Conservation (phyloP, 2,329 filamentous ascomycete species). For the Scopulariopsis brevicaulis region DNA sequence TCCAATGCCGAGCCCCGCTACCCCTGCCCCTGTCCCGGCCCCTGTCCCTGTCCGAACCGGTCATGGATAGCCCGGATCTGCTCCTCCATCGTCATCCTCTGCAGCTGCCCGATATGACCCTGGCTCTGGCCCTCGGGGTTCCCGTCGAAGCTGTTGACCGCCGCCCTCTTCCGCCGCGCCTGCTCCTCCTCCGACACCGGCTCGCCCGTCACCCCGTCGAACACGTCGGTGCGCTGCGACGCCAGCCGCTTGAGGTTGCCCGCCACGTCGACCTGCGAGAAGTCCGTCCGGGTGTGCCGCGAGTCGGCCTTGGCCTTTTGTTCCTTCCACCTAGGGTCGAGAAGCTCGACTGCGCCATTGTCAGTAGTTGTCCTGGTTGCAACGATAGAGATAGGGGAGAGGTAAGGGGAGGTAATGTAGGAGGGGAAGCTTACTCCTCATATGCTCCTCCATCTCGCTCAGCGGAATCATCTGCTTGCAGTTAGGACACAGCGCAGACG, state of each 20-base stretch:
- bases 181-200: conserved; percentile 62
- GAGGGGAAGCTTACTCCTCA: conserved; percentile 55
- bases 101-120: conserved; percentile 44
- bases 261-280: conserved; percentile 77
- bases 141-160: conserved; percentile 52
- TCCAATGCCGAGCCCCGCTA: too few relatives aligned
- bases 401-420: background rate
- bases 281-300: conserved; percentile 73
- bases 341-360: conserved; percentile 60
- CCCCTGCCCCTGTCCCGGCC: background rate
- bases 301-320: conserved; percentile 83
- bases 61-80: conserved; percentile 60
- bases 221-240: conserved; percentile 77
- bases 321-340: conserved; percentile 93
- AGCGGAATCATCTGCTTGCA: conserved; percentile 84
- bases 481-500: conserved; percentile 74
- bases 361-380: conserved; percentile 18
- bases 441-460: conserved; percentile 81
- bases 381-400: background rate
- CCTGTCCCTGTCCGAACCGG: conserved; percentile 25
- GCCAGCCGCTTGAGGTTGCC: conserved; percentile 94
- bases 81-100: conserved; percentile 70
- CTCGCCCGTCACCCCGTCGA: conserved; percentile 62
- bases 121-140: conserved; percentile 47
- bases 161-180: conserved; percentile 65